Evolutionary conservation across 768 basidiomycete genomes (phyloP), one percentile per base, ranked within the genome.

Genomic region (Calocybe indica): DNA sequence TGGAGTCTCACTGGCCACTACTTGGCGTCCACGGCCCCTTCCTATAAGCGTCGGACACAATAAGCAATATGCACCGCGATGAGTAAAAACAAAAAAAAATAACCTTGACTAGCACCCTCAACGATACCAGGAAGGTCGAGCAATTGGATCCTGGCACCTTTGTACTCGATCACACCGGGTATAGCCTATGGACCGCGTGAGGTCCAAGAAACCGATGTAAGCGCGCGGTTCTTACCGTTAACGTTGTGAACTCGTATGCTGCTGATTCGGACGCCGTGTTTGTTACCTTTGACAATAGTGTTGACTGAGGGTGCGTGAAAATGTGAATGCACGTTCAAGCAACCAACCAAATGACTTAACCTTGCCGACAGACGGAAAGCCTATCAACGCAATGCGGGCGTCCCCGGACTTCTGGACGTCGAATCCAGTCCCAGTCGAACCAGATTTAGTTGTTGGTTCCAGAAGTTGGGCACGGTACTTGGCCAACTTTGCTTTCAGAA

Each of bases 51-150:
- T 13, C 45, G 42, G n/a, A 38, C 22, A 22, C 22, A 4, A 22
- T 22, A 22, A 22, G 22, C 22, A 1, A 32, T 11, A 28, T 31
- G 10, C 40, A 29, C 29, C 12, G 30, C 22, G 13, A 39, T 30
- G 48, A 6, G 33, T 32, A 9, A 31, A 35, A 13, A 31, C 30
- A 11, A 38, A 15, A 5, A 22, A 38, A 9, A 48, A 50, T 40
- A 13, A 63, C 83, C 85, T 72, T 90, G 85, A 58, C 87, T 89
- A 13, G 91, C 91, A 10, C 91, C 91, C 66, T 93, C 91, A 6
- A 97, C 92, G 55, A 97, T 97, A 65, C 94, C 94, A 2, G 94
- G 94, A 31, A 97, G 71, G 79, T 97, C 94, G 11, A 97, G 78
- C 38, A 97, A 76, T 62, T 99, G 96, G 48, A 98, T 93, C 37